Percentiles rank a stretch among this genome's conserved stretches.
Conservation (phyloP, 2,329 filamentous ascomycete species). For the Fusarium beomiforme region DNA sequence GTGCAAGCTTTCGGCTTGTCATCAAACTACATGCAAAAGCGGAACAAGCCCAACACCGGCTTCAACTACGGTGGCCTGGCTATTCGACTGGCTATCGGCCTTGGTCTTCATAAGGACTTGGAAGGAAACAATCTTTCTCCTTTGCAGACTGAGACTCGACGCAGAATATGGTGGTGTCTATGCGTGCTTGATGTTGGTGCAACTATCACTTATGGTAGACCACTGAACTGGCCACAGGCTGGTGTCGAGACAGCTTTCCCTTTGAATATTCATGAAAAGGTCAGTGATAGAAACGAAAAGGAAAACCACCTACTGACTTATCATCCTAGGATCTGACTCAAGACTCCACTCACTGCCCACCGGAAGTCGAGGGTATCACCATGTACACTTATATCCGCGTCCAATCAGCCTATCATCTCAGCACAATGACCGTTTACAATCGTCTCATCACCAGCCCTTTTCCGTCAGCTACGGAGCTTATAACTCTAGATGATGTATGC, state of each 20-base stretch:
- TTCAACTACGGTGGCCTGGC: constrained; percentile 25
- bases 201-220: constrained; percentile 21
- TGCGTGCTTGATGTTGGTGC: constrained; percentile 24
- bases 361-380: constrained; percentile 22
- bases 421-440: constrained; percentile 27
- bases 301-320: background rate
- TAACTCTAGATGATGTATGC: constrained; percentile 20
- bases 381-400: constrained; percentile 24
- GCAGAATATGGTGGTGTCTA: constrained; percentile 27
- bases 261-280: constrained; percentile 23
- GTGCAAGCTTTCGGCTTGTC: constrained; percentile 20
- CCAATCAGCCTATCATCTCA: constrained; percentile 27
- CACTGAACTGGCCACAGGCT: constrained; percentile 23
- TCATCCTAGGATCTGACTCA: constrained; percentile 2
- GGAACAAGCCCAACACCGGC: constrained; percentile 23
- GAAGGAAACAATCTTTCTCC: background rate
- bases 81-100: constrained; percentile 2
- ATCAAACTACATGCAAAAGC: constrained; percentile 22
- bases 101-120: constrained; percentile 27
- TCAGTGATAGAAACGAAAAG: fast-evolving
- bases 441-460: constrained; percentile 31
- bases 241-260: constrained; percentile 25
- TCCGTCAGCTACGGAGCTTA: constrained; percentile 21
- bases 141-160: constrained; percentile 19
- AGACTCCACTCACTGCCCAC: constrained; percentile 5